Conservation (phyloP, 2,329 filamentous ascomycete species). For the Aspergillus fumigatus region DNA sequence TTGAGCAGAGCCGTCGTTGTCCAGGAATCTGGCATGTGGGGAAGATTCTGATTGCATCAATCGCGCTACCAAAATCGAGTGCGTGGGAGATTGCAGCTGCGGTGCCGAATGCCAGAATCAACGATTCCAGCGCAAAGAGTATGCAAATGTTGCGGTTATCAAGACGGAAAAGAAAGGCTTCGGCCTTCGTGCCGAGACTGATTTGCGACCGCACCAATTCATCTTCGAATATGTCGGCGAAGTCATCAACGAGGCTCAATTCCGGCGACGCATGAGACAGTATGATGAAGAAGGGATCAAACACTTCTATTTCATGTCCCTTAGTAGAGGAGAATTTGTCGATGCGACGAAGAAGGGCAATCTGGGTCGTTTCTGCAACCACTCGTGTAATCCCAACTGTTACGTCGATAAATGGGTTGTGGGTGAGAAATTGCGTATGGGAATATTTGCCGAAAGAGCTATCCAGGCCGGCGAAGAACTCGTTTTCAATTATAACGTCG, state of each 20-base stretch:
- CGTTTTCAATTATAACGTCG: constrained; percentile 99
- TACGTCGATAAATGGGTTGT: constrained; percentile 99
- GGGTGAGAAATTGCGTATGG: constrained; percentile 95
- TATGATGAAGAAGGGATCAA: constrained; percentile 97
- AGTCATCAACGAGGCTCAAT: constrained; percentile 89
- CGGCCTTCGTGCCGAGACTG: constrained; percentile 74
- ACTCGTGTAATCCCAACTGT: constrained; percentile 97
- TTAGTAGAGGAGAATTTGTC: constrained; percentile 93
- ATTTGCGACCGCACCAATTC: constrained; percentile 79
- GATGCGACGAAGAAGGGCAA: constrained; percentile 97
- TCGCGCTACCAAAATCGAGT: constrained; percentile 96
- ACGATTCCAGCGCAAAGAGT: constrained; percentile 85
- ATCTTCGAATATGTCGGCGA: constrained; percentile 98
- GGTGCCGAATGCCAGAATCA: constrained; percentile 87
- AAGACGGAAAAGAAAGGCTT: constrained; percentile 98
- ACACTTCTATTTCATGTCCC: constrained; percentile 99
- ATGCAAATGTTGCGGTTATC: constrained; percentile 88
- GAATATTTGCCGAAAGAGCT: constrained; percentile 85
- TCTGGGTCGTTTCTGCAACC: constrained; percentile 94
- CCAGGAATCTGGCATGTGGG: constrained; percentile 76
- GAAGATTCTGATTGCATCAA: constrained; percentile 99
- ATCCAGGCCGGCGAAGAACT: constrained; percentile 89
- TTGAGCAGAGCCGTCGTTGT: constrained; percentile 46
- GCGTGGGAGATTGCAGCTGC: constrained; percentile 80
- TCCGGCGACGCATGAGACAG: constrained; percentile 82